phyloP scores from a whole-genome alignment of 2,329 filamentous ascomycete species.

The Botrytis pseudocinerea region DNA sequence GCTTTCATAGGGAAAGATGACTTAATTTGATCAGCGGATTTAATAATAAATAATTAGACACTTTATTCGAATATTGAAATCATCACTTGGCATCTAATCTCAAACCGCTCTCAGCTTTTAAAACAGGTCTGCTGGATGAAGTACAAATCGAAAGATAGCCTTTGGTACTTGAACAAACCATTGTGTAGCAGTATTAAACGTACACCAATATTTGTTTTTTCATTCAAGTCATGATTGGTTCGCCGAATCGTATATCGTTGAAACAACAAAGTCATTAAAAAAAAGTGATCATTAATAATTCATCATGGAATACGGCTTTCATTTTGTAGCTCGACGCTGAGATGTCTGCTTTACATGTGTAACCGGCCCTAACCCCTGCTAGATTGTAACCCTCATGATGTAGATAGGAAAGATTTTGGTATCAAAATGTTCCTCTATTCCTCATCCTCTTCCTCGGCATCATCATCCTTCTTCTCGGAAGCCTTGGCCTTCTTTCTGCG shows the following conservation, averaged over 20 bases:
- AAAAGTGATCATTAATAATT: constrained; percentile 15
- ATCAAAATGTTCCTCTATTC: constrained; percentile 43
- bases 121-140: not conserved
- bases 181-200: not conserved
- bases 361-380: constrained; percentile 17
- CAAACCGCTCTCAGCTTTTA: not conserved
- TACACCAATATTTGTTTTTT: not conserved
- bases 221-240: not conserved
- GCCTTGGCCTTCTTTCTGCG: constrained; percentile 99
- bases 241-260: no score
- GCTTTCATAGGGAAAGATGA: constrained; percentile 68
- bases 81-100: not conserved
- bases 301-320: constrained; percentile 22
- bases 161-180: not conserved
- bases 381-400: constrained; percentile 1
- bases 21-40: not conserved
- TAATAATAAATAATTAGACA: not conserved
- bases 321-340: constrained; percentile 23
- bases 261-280: constrained; percentile 12
- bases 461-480: constrained; percentile 79
- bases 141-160: not conserved
- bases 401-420: constrained; percentile 18
- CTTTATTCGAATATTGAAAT: not conserved
- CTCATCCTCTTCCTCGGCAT: constrained; percentile 86
- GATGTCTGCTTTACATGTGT: constrained; percentile 22